These are phyloP conservation scores for Trifolium fragiferum DNA, from an alignment of 306 rosid species.

Conservation along the genomic window DNA sequence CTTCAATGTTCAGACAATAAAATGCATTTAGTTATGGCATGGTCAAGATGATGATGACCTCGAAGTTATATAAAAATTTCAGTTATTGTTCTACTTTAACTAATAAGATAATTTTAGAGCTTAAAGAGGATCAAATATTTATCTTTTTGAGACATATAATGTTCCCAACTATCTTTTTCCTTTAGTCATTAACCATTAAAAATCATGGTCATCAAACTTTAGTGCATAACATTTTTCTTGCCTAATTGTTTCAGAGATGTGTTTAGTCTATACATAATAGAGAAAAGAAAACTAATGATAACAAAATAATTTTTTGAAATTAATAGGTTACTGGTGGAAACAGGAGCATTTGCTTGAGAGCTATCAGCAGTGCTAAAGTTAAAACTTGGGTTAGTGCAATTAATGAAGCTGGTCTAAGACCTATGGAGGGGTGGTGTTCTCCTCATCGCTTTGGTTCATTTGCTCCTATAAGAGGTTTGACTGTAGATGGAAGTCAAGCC, in stretches of 20 bases:
- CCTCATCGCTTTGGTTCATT: conserved; percentile 97
- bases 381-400: conserved; percentile 89
- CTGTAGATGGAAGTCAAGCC: conserved; percentile 90
- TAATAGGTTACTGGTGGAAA: conserved; percentile 82
- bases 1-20: conserved; percentile 19
- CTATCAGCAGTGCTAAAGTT: conserved; percentile 71
- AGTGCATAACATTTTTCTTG: not conserved
- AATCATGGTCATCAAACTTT: conserved; percentile 30
- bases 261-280: conserved; percentile 17
- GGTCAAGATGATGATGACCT: not conserved
- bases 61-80: conserved; percentile 18
- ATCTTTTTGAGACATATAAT: conserved; percentile 24
- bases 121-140: conserved; percentile 7
- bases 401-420: conserved; percentile 89
- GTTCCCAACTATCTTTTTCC: conserved; percentile 34
- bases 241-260: conserved; percentile 21
- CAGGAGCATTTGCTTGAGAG: conserved; percentile 76
- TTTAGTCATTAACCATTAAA: conserved; percentile 16
- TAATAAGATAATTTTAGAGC: not conserved
- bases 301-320: conserved; percentile 21
- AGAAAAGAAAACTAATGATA: conserved; percentile 26
- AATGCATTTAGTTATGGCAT: conserved; percentile 12
- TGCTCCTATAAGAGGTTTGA: conserved; percentile 93
- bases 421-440: conserved; percentile 93
- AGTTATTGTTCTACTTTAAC: conserved; percentile 8